A percentile compares a stretch with the other conserved stretches of the same genome.
phyloP scores from a whole-genome alignment of 495 filamentous ascomycete genomes.

The Rhypophila decipiens region DNA sequence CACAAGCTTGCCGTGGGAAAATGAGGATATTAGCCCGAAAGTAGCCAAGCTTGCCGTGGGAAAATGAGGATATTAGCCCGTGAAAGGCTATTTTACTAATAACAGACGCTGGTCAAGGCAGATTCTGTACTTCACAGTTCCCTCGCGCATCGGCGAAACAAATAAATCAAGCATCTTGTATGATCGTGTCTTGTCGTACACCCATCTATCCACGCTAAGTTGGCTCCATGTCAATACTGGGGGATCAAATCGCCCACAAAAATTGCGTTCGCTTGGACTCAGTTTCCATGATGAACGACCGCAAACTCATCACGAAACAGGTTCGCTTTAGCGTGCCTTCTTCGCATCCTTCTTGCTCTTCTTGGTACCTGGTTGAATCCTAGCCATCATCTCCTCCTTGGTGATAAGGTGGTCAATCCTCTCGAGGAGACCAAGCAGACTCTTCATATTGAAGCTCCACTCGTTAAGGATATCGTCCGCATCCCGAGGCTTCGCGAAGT shows the following conservation, averaged over 20 bases:
- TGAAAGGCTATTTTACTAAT: no score
- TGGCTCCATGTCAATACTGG: no score
- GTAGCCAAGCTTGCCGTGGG: no score
- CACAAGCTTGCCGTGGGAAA: no score
- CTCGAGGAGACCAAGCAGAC: slow-evolving; percentile 82
- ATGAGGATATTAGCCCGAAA: no score
- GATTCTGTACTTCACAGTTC: no score
- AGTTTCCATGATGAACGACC: not conserved
- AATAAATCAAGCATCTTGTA: no score
- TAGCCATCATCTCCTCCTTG: slow-evolving; percentile 99
- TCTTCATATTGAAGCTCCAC: slow-evolving; percentile 99
- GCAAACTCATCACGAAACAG: not conserved
- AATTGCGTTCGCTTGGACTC: no score
- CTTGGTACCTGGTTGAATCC: slow-evolving; percentile 64
- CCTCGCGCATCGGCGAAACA: not conserved
- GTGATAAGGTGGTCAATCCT: slow-evolving; percentile 97
- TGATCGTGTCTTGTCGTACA: slow-evolving; percentile 14
- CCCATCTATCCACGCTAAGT: slow-evolving; percentile 1
- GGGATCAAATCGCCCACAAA: no score
- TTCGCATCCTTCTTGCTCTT: slow-evolving; percentile 22
- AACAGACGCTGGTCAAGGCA: no score
- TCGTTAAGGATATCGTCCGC: slow-evolving; percentile 98
- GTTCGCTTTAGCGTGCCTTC: slow-evolving; percentile 16
- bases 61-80: no score
- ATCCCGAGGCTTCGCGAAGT: slow-evolving; percentile 86